phyloP scores from a whole-genome alignment of 1,284 basidiomycete genomes.

The Farysia itapuensis region DNA sequence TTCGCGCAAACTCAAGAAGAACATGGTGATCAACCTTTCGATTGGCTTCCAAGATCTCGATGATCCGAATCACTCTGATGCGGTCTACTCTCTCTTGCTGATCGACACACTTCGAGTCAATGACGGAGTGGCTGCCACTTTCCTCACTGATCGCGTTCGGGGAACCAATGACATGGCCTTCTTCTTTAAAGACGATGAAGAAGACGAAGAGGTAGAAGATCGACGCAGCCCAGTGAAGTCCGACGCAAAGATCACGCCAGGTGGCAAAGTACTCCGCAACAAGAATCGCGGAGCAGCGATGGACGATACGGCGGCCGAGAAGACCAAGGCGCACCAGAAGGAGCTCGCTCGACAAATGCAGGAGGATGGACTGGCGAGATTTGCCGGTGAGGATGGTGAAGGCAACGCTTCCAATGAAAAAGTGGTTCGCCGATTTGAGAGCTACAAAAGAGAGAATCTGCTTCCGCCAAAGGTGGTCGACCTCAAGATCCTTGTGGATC shows the following conservation, averaged over 20 bases:
- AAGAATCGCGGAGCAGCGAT: constrained; percentile 73
- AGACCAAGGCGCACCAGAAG: constrained; percentile 83
- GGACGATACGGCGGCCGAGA: constrained; percentile 71
- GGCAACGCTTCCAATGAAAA: constrained; percentile 68
- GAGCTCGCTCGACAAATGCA: constrained; percentile 81
- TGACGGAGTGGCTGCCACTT: constrained; percentile 65
- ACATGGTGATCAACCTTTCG: constrained; percentile 82
- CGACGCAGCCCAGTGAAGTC: constrained; percentile 34
- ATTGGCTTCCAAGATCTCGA: constrained; percentile 79
- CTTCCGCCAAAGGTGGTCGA: constrained; percentile 67
- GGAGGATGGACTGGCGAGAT: constrained; percentile 78
- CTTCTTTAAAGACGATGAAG: constrained; percentile 66
- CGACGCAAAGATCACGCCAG: constrained; percentile 40
- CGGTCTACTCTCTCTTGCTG: constrained; percentile 86
- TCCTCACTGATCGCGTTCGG: constrained; percentile 74
- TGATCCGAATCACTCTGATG: constrained; percentile 68
- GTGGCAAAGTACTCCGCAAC: constrained; percentile 56
- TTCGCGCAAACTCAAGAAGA: constrained; percentile 69
- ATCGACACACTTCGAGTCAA: constrained; percentile 85
- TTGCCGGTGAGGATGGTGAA: constrained; percentile 67
- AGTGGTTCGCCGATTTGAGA: constrained; percentile 88
- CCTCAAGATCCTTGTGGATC: constrained; percentile 82
- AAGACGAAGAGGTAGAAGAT: constrained; percentile 33
- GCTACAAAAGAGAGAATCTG: constrained; percentile 90
- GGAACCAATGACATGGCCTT: constrained; percentile 78